phyloP scores from a whole-genome alignment of 1,284 basidiomycete genomes.

The Austropuccinia psidii region DNA sequence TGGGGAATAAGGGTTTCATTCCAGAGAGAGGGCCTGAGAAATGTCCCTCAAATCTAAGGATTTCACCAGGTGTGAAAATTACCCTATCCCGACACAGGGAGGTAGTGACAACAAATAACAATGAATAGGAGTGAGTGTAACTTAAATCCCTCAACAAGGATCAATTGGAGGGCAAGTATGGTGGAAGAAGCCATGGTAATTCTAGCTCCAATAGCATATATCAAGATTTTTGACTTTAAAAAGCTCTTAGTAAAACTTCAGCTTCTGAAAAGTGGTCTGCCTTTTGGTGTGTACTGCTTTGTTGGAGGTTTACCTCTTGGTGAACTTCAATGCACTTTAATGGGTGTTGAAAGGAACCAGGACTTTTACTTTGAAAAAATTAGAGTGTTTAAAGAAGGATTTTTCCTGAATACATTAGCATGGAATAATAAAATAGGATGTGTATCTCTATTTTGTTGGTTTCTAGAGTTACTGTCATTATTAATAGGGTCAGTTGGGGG shows the following conservation, averaged over 20 bases:
- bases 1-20: not conserved
- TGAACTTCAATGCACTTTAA: conserved; percentile 54
- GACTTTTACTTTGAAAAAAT: too few species aligned
- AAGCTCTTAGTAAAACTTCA: conserved; percentile 38
- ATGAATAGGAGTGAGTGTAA: conserved; percentile 39
- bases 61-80: not conserved
- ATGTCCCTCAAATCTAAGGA: not conserved
- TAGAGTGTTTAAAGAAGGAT: too few species aligned
- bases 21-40: too few species aligned
- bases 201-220: conserved; percentile 45
- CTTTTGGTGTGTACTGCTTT: conserved; percentile 44
- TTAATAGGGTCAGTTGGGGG: too few species aligned
- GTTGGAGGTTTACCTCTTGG: conserved; percentile 54
- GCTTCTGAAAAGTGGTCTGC: conserved; percentile 34
- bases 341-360: conserved; percentile 54
- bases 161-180: conserved; percentile 49
- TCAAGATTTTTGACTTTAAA: conserved; percentile 40
- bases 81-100: not conserved
- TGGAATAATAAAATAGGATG: too few species aligned
- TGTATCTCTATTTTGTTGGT: too few species aligned
- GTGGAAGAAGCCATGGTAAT: conserved; percentile 46
- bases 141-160: conserved; percentile 48
- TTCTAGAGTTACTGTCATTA: too few species aligned
- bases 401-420: too few species aligned
- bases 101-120: conserved; percentile 39